These are phyloP conservation scores for Ochromonas danica DNA, from an alignment of 108 stramenopile genomes.

Conservation along the genomic window DNA sequence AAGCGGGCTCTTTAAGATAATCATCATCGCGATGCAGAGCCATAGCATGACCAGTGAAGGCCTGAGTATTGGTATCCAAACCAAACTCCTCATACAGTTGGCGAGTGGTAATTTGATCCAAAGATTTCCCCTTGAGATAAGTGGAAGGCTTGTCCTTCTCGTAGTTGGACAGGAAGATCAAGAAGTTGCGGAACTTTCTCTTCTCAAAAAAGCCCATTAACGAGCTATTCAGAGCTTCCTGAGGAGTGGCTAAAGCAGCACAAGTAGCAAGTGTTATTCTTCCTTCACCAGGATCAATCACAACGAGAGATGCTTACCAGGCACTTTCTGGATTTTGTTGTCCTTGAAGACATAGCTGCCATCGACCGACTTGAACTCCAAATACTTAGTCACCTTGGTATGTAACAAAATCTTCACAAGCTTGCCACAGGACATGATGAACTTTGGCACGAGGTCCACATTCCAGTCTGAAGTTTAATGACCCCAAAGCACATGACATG, in stretches of 20 bases:
- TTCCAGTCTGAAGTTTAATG: constrained; percentile 77
- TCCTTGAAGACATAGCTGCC: constrained; percentile 93
- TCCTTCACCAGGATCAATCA: neutral
- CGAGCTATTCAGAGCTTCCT: constrained; percentile 79
- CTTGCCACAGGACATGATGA: constrained; percentile 99
- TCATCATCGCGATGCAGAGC: constrained; percentile 85
- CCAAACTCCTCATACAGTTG: constrained; percentile 89
- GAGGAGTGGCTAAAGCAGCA: constrained; percentile 73
- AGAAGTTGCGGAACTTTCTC: constrained; percentile 92
- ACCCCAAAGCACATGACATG: constrained; percentile 11
- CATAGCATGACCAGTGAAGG: constrained; percentile 99
- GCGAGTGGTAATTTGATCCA: constrained; percentile 78
- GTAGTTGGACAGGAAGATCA: constrained; percentile 83
- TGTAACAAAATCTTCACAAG: constrained; percentile 96
- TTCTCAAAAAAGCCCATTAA: constrained; percentile 98
- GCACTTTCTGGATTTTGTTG: constrained; percentile 75
- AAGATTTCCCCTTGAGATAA: constrained; percentile 17
- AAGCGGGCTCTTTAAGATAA: constrained; percentile 87
- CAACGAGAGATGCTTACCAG: neutral
- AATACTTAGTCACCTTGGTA: constrained; percentile 93
- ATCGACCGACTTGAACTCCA: constrained; percentile 93
- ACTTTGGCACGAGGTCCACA: constrained; percentile 97
- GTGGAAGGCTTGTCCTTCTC: constrained; percentile 50
- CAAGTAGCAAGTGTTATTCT: neutral
- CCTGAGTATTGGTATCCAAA: constrained; percentile 83